Conservation (phyloP, 805 yeast species). For the Blastobotrys mokoenaii region DNA sequence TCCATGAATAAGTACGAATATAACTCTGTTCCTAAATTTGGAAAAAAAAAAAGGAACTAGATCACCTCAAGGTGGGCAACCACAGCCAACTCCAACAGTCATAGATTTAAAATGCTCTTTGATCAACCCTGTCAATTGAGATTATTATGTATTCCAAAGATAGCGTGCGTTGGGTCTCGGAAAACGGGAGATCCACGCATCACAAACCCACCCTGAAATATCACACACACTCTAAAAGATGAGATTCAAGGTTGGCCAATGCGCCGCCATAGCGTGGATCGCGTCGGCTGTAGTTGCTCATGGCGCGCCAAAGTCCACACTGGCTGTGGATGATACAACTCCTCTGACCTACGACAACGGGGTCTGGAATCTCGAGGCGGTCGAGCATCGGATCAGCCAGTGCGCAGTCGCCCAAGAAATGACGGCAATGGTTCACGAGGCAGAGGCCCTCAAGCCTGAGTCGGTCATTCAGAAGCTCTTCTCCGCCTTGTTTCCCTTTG, state of each 20-base stretch:
- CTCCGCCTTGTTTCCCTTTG: constrained; percentile 30
- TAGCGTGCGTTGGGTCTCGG: too few species aligned
- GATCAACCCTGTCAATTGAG: too few species aligned
- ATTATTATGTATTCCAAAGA: too few species aligned
- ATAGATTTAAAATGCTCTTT: too few species aligned
- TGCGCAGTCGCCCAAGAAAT: constrained; percentile 37
- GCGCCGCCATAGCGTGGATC: background rate
- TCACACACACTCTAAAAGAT: background rate
- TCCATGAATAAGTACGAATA: too few species aligned
- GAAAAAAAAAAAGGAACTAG: too few species aligned
- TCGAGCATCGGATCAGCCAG: constrained; percentile 23
- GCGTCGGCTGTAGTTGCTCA: background rate
- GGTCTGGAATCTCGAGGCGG: constrained; percentile 33
- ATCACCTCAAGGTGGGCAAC: too few species aligned
- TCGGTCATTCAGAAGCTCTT: constrained; percentile 34
- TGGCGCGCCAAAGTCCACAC: background rate
- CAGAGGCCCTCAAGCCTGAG: constrained; percentile 16
- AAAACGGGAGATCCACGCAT: too few species aligned
- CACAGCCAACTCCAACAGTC: too few species aligned
- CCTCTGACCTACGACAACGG: constrained; percentile 30
- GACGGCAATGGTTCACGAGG: constrained; percentile 20
- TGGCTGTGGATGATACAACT: background rate
- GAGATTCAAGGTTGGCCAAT: background rate
- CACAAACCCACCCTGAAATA: background rate
- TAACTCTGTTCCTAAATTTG: too few species aligned